Evolutionary conservation across 2,329 filamentous ascomycete genomes (phyloP), one percentile per base, ranked within the genome.

Genomic region (Colletotrichum sp.): DNA sequence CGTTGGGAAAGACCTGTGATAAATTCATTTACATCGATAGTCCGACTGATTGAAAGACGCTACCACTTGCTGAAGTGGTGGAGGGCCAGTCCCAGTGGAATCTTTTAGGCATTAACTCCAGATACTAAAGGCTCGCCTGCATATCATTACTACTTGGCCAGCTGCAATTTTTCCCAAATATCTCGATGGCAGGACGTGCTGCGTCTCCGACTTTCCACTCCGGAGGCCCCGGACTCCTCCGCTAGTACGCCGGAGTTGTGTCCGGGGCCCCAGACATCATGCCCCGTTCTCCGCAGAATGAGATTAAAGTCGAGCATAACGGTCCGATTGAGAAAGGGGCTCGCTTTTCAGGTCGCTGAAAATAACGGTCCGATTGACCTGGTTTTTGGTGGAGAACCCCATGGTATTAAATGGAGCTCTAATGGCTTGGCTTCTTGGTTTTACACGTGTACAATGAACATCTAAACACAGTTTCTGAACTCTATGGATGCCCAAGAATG

Each of bases 331-430:
- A 32, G 32, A 55, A 32, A 52, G 36, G 64, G 58, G 48, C 30
- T 32, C 15, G 34, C 18, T 58, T 65, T 57, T 65, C 43, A 3
- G 43, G 21, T 76, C 74, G 74, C 74, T 76, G 48, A 69, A 76
- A 34, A 34, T 58, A 69, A 74, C 70, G 74, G 74, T 65, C 74
- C 74, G 74, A 76, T 34, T 76, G 43, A 32, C 64, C 60, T 38
- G 70, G 52, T 48, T n/a, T 48, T 52, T 73, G 32, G 67, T 74
- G 70, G 74, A n/a, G 70, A 69, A 36, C 13, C 13, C 15, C 18
- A 16, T 52, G 30, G 55, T 58, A 43, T 65, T 65, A 73, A 55
- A 28, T 76, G 74, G 74, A 60, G 57, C 60, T 65, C 36, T 10
- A 38, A 32, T 30, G 74, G 58, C 74, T 76, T 76, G 74, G 74